These are phyloP conservation scores for Xanthoceras sorbifolium DNA, from an alignment of 345 rosid species.

Conservation along the genomic window DNA sequence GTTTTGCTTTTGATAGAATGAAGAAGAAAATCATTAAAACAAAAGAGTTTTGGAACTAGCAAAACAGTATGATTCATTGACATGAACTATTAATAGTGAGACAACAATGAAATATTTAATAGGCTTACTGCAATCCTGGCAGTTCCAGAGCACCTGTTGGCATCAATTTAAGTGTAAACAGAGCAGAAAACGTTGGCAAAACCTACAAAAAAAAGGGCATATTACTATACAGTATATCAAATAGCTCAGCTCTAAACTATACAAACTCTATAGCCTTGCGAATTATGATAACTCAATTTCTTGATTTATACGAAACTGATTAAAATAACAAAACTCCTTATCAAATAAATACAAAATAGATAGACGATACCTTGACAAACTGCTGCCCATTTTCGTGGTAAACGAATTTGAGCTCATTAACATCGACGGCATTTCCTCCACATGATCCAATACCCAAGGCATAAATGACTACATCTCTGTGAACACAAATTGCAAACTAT, in stretches of 20 bases:
- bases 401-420: slow-evolving; percentile 73
- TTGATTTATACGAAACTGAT: not conserved
- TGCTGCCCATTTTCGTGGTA: slow-evolving; percentile 73
- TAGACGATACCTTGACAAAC: slow-evolving; percentile 56
- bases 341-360: slow-evolving; percentile 6
- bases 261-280: not conserved
- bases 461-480: slow-evolving; percentile 77
- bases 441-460: slow-evolving; percentile 92
- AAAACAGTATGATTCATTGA: not conserved
- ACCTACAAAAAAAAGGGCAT: slow-evolving; percentile 45
- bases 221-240: not conserved
- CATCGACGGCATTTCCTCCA: slow-evolving; percentile 61
- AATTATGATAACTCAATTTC: not conserved
- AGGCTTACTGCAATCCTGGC: slow-evolving; percentile 67
- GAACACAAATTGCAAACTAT: slow-evolving; percentile 5
- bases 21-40: not conserved
- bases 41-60: not conserved
- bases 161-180: slow-evolving; percentile 41
- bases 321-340: not conserved
- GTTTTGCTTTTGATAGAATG: not conserved
- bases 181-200: slow-evolving; percentile 81
- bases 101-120: not conserved
- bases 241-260: not conserved
- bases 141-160: slow-evolving; percentile 27
- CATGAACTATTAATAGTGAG: too few relatives aligned